phyloP scores from a whole-genome alignment of 1,284 basidiomycete species.

The Nidula niveotomentosa region DNA sequence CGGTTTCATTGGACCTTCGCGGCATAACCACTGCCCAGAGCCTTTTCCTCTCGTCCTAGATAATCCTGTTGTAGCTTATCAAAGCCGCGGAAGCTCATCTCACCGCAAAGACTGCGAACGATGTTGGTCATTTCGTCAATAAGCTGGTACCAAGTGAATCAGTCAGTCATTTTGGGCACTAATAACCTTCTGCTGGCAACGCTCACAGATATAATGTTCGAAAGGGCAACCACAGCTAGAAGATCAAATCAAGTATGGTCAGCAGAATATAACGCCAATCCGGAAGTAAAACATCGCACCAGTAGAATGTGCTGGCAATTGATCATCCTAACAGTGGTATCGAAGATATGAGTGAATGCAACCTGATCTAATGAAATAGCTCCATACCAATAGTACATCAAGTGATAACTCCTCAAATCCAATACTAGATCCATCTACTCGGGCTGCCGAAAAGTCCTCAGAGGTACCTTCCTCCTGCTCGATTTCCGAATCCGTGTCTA shows the following conservation, averaged over 20 bases:
- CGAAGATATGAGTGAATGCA: not conserved
- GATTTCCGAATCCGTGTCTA: constrained; percentile 3
- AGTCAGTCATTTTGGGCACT: not conserved
- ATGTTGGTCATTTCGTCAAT: constrained; percentile 35
- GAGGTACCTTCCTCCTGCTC: not conserved
- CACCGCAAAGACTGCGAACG: constrained; percentile 36
- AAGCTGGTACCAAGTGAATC: constrained; percentile 19
- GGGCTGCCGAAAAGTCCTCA: constrained; percentile 17
- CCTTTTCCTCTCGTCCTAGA: constrained; percentile 29
- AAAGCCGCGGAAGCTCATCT: constrained; percentile 35
- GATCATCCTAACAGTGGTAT: constrained; percentile 27
- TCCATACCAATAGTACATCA: constrained; percentile 30
- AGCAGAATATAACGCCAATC: not conserved
- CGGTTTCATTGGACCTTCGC: not conserved
- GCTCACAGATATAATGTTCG: constrained; percentile 33
- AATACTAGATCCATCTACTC: constrained; percentile 33
- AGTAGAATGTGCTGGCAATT: constrained; percentile 39
- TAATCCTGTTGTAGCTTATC: constrained; percentile 30
- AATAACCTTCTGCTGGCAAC: not conserved
- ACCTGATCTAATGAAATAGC: not conserved
- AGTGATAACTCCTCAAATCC: constrained; percentile 35
- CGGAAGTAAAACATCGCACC: constrained; percentile 13
- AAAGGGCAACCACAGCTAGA: constrained; percentile 34
- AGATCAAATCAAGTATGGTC: not conserved
- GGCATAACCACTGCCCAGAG: constrained; percentile 18